These are phyloP conservation scores for Chaetomiaceae sp. DNA, from an alignment of 2,329 filamentous ascomycete genomes.

Conservation along the genomic window DNA sequence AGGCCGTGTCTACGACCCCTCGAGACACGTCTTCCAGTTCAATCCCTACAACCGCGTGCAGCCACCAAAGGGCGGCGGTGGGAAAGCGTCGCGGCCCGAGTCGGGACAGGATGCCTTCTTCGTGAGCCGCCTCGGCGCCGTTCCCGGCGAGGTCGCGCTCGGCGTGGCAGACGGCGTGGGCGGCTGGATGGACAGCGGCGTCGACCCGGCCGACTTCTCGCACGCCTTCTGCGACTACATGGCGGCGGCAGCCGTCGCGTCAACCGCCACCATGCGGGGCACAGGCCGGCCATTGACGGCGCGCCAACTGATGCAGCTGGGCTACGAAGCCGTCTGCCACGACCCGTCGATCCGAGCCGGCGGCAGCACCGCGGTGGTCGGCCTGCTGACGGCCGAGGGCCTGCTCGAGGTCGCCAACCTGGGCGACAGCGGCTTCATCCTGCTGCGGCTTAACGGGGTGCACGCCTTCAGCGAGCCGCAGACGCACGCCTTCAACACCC, in stretches of 20 bases:
- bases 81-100: constrained; percentile 61
- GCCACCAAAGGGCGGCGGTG: constrained; percentile 42
- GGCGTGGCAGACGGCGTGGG: constrained; percentile 93
- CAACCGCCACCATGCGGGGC: constrained; percentile 33
- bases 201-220: constrained; percentile 93
- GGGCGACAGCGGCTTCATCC: constrained; percentile 89
- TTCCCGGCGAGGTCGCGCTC: constrained; percentile 65
- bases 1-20: constrained; percentile 61
- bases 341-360: constrained; percentile 74
- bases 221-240: constrained; percentile 92
- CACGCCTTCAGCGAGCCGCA: constrained; percentile 79
- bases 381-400: constrained; percentile 67
- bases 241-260: constrained; percentile 67
- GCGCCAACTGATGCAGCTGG: constrained; percentile 69
- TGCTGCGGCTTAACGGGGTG: constrained; percentile 80
- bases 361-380: constrained; percentile 90
- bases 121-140: constrained; percentile 71
- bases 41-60: constrained; percentile 59
- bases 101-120: constrained; percentile 98
- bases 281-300: constrained; percentile 48
- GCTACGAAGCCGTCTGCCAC: constrained; percentile 75
- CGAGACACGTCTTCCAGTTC: constrained; percentile 69
- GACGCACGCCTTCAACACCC: constrained; percentile 96
- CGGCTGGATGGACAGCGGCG: constrained; percentile 87
- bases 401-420: constrained; percentile 85